Percentiles rank a stretch among this genome's conserved stretches.
These are phyloP conservation scores for Ophiocordyceps australis DNA, from an alignment of 2,329 filamentous ascomycete genomes.

Conservation along the genomic window DNA sequence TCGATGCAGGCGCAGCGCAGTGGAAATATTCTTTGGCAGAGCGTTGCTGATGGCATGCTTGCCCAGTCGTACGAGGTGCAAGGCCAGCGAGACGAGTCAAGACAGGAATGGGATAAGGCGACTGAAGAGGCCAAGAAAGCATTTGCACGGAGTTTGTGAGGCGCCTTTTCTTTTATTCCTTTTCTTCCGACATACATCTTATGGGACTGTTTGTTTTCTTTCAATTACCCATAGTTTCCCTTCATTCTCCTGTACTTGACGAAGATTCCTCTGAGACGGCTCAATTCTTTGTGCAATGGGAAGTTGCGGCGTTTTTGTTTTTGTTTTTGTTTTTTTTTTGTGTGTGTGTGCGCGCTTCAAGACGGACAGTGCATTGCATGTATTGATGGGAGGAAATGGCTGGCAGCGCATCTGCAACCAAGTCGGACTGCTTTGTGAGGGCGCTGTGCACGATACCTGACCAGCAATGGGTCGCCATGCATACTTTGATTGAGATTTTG, in stretches of 20 bases:
- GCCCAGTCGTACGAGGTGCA: slow-evolving; percentile 58
- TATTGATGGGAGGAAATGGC: not conserved
- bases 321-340: slow-evolving; percentile 1
- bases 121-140: slow-evolving; percentile 22
- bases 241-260: slow-evolving; percentile 5
- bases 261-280: too few relatives aligned
- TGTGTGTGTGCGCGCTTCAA: slow-evolving; percentile 1
- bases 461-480: too few relatives aligned
- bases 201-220: not conserved
- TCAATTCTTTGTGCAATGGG: too few relatives aligned
- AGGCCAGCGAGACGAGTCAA: slow-evolving; percentile 34
- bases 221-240: not conserved
- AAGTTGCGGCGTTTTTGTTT: too few relatives aligned
- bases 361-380: too few relatives aligned
- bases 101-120: slow-evolving; percentile 19
- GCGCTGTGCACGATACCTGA: slow-evolving; percentile 9
- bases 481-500: too few relatives aligned
- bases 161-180: slow-evolving; percentile 1
- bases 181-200: slow-evolving; percentile 1
- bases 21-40: slow-evolving; percentile 59
- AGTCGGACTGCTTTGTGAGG: slow-evolving; percentile 3
- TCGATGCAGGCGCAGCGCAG: slow-evolving; percentile 49
- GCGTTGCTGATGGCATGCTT: slow-evolving; percentile 64
- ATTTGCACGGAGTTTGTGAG: slow-evolving; percentile 15
- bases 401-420: slow-evolving; percentile 3